Conservation (phyloP, 129 eudicot species). For the Daucus carota region DH1_v3.0 NC_030386.2:31428001-31428500, state of each 20-base stretch:
- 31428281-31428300: constrained; percentile 26
- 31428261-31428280: constrained; percentile 51
- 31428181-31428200: not conserved
- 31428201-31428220: not conserved
- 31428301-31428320: constrained; percentile 34
- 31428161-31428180: not conserved
- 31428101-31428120: not conserved
- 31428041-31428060: not conserved
- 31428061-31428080: not conserved
- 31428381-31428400: not conserved
- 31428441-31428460: not conserved
- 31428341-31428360: not conserved
- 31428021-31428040: not conserved
- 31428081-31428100: not conserved
- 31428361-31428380: not conserved
- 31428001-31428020: not conserved
- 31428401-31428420: not conserved
- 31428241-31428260: constrained; percentile 60
- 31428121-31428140: not conserved
- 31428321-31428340: not conserved
- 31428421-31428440: not conserved
- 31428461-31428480: not conserved
- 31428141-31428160: not conserved
- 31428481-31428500: not conserved
- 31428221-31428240: constrained; percentile 28